Percentiles rank a stretch among this genome's conserved stretches.
phyloP scores from a whole-genome alignment of 495 filamentous ascomycete genomes.

The Daldinia childiae region DNA sequence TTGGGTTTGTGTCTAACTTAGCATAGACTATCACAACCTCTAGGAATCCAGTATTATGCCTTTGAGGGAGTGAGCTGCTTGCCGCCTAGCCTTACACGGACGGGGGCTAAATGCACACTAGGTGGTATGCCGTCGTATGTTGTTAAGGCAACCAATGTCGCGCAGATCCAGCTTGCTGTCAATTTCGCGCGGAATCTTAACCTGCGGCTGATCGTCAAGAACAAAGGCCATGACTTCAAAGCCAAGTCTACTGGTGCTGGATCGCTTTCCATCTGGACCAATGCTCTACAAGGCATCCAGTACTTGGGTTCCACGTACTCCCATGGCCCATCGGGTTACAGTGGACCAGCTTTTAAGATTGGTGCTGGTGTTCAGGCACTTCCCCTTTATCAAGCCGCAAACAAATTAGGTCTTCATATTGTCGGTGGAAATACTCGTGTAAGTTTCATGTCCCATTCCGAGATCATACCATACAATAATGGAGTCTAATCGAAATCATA shows the following conservation, averaged over 20 bases:
- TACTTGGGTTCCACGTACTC: neutral
- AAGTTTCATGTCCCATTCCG: conserved; percentile 3
- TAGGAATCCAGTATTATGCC: conserved; percentile 34
- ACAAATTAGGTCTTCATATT: conserved; percentile 57
- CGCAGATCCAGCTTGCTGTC: conserved; percentile 63
- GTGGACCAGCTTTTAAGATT: conserved; percentile 63
- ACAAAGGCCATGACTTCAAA: conserved; percentile 73
- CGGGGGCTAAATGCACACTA: conserved; percentile 53
- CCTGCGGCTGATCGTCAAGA: conserved; percentile 67
- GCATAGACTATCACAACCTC: conserved; percentile 23
- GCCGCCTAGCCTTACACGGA: conserved; percentile 32
- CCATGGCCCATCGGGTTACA: conserved; percentile 46
- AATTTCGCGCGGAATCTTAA: conserved; percentile 64
- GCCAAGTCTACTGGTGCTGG: conserved; percentile 62
- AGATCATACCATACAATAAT: neutral
- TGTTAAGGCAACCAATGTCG: conserved; percentile 51
- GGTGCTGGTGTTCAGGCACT: conserved; percentile 65
- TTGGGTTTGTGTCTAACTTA: neutral
- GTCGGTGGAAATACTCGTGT: conserved; percentile 60
- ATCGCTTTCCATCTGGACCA: conserved; percentile 67
- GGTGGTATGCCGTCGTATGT: conserved; percentile 64
- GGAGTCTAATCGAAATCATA: neutral
- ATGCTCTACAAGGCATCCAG: conserved; percentile 49
- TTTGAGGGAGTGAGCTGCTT: conserved; percentile 38
- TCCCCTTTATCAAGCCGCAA: conserved; percentile 60